These are phyloP conservation scores for Xylariaceae sp. DNA, from an alignment of 2,329 filamentous ascomycete genomes.

Conservation along the genomic window DNA sequence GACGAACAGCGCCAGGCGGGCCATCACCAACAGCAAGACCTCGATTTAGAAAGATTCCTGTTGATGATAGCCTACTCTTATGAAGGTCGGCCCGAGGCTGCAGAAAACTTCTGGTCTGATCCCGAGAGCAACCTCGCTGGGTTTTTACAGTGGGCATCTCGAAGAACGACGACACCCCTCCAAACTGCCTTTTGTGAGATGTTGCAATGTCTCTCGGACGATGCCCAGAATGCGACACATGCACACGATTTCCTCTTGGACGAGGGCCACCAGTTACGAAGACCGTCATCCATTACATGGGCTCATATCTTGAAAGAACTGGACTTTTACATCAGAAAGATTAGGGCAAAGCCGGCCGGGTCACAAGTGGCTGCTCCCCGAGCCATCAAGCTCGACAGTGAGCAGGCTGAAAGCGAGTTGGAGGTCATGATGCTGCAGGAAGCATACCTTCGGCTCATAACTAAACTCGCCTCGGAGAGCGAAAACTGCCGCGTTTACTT, in stretches of 20 bases:
- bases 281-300: slow-evolving; percentile 84
- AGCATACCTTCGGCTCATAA: slow-evolving; percentile 82
- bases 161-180: slow-evolving; percentile 88
- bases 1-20: slow-evolving; percentile 75
- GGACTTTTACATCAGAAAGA: slow-evolving; percentile 72
- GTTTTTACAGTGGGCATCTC: slow-evolving; percentile 95
- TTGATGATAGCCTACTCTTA: slow-evolving; percentile 90
- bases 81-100: slow-evolving; percentile 76
- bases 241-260: slow-evolving; percentile 88
- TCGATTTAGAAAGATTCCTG: slow-evolving; percentile 82
- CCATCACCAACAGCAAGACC: slow-evolving; percentile 59
- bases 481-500: slow-evolving; percentile 67
- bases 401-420: slow-evolving; percentile 73
- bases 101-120: slow-evolving; percentile 86
- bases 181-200: slow-evolving; percentile 97
- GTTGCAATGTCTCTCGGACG: slow-evolving; percentile 80
- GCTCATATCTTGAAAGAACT: slow-evolving; percentile 87
- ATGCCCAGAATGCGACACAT: slow-evolving; percentile 73
- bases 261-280: slow-evolving; percentile 72
- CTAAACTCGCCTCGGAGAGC: slow-evolving; percentile 74
- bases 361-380: slow-evolving; percentile 51
- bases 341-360: slow-evolving; percentile 63
- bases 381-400: slow-evolving; percentile 54
- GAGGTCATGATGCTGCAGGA: slow-evolving; percentile 97
- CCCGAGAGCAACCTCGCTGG: slow-evolving; percentile 89